Conservation (phyloP, 2,329 filamentous ascomycete species). For the Ceratocystis diversiconidia region DNA sequence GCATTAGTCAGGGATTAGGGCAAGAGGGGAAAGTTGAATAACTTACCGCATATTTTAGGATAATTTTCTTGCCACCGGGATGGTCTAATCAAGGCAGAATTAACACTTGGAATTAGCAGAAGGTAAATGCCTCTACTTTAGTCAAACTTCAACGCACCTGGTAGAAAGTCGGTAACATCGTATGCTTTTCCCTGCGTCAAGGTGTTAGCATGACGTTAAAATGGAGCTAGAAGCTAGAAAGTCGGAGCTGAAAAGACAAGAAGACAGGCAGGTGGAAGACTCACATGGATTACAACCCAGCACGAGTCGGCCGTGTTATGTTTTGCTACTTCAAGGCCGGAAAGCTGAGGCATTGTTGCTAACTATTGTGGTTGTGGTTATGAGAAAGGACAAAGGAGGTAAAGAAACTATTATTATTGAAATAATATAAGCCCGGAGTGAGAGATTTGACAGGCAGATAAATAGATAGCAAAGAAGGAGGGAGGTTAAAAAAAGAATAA, state of each 20-base stretch:
- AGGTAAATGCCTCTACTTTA: not conserved
- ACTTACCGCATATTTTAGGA: slow-evolving; percentile 74
- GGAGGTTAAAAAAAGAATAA: not conserved
- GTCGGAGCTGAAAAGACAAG: too few species aligned
- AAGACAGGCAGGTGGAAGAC: slow-evolving; percentile 16
- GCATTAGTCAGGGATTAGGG: not conserved
- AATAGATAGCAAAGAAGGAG: not conserved
- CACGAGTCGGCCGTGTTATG: slow-evolving; percentile 74
- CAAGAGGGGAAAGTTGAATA: not conserved
- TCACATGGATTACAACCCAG: slow-evolving; percentile 77
- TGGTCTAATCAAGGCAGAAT: slow-evolving; percentile 43
- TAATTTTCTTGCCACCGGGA: slow-evolving; percentile 80
- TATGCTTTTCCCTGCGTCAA: slow-evolving; percentile 56
- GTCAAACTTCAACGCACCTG: slow-evolving; percentile 33
- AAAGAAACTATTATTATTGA: not conserved
- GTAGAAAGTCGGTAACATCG: slow-evolving; percentile 81
- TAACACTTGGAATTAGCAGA: not conserved
- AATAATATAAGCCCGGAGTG: not conserved
- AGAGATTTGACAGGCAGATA: not conserved
- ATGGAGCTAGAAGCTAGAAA: too few species aligned
- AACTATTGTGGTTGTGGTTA: not conserved
- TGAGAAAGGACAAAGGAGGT: not conserved
- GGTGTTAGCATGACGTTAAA: not conserved
- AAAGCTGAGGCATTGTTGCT: slow-evolving; percentile 30
- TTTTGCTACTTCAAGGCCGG: slow-evolving; percentile 42